These are phyloP conservation scores for Abrus pulchellus DNA, from an alignment of 306 rosid genomes.

Conservation along the genomic window DNA sequence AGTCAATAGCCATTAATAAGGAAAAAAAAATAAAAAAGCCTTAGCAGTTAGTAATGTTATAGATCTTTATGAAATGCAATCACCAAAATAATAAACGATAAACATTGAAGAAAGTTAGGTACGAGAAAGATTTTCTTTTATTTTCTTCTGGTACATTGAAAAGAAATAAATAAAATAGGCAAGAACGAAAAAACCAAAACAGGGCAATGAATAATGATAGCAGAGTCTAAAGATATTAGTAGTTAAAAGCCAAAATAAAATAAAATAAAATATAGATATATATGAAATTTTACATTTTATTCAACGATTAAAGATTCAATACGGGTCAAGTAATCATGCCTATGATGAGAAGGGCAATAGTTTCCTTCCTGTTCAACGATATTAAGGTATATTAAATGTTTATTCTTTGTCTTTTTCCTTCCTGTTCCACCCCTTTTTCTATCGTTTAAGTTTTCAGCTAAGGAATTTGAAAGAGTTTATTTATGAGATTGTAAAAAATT, in stretches of 20 bases:
- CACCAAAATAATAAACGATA: background rate
- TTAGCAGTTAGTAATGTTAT: background rate
- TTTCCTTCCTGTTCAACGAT: no score
- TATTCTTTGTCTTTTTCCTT: background rate
- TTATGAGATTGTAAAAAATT: no score
- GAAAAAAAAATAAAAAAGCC: background rate
- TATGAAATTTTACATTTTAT: background rate
- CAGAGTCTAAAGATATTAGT: no score
- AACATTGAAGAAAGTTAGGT: background rate
- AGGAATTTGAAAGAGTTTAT: no score
- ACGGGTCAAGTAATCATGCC: constrained; percentile 1
- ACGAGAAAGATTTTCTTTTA: background rate
- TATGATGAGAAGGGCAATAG: background rate
- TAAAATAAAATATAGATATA: background rate
- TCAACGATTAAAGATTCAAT: background rate
- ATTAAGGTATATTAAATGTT: background rate
- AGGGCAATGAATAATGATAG: background rate
- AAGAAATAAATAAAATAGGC: background rate
- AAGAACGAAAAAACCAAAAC: background rate
- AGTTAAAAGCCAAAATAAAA: background rate
- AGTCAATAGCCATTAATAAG: background rate
- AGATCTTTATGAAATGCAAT: background rate
- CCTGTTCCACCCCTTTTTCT: background rate
- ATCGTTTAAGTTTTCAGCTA: background rate
- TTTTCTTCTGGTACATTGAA: background rate